Conservation (phyloP, 2,329 filamentous ascomycete genomes). For the Furcasterigmium furcatum region DNA sequence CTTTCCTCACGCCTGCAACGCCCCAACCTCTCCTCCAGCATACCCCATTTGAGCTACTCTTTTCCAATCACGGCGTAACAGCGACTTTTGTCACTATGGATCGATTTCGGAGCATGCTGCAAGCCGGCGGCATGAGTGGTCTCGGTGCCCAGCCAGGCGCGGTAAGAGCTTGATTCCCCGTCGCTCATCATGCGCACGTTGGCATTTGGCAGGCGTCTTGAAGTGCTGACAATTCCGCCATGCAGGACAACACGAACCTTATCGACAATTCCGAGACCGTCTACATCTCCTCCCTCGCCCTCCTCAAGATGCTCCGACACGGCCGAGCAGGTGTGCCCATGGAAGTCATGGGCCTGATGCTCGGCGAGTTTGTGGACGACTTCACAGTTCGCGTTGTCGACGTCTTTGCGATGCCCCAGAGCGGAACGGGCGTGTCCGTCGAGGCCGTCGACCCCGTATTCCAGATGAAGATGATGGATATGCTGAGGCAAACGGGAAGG, state of each 20-base stretch:
- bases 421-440: conserved; percentile 95
- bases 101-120: conserved; percentile 84
- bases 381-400: conserved; percentile 98
- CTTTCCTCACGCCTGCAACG: too few species aligned
- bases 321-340: conserved; percentile 96
- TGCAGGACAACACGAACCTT: conserved; percentile 85
- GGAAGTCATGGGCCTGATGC: conserved; percentile 99
- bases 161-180: conserved; percentile 39
- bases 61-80: conserved; percentile 5
- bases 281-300: conserved; percentile 95
- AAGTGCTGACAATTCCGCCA: too few species aligned
- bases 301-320: conserved; percentile 98
- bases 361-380: conserved; percentile 98
- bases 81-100: conserved; percentile 64
- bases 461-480: conserved; percentile 99
- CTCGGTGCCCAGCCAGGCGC: conserved; percentile 58
- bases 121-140: conserved; percentile 68
- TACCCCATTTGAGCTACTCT: background rate
- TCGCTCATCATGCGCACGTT: background rate
- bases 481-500: conserved; percentile 96
- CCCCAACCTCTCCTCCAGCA: background rate
- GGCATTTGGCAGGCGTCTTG: background rate
- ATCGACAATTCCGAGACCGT: conserved; percentile 99
- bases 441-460: conserved; percentile 98
- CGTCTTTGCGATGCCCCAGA: conserved; percentile 99